Percentiles rank a stretch among this genome's conserved stretches.
Evolutionary conservation across 2,329 filamentous ascomycete genomes (phyloP).

Genomic region (Botryotinia globosa): DNA sequence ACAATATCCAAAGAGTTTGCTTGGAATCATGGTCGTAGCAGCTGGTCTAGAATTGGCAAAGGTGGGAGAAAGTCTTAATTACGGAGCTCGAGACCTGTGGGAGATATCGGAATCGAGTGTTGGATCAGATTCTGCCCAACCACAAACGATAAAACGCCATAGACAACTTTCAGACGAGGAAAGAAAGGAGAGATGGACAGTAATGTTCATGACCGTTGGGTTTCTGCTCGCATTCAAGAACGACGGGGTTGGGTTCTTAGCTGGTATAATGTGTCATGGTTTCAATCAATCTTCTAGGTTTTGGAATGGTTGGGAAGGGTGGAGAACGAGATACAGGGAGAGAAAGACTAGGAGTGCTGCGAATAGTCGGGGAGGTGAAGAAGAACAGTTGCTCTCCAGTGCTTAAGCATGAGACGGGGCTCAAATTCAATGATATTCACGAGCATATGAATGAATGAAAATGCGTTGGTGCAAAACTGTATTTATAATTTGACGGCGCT

Average conservation of each 20-base stretch:
- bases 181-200: conserved; percentile 72
- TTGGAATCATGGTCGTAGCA: conserved; percentile 87
- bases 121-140: conserved; percentile 33
- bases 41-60: conserved; percentile 84
- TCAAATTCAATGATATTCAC: background rate
- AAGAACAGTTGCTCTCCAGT: conserved; percentile 19
- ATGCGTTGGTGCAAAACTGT: background rate
- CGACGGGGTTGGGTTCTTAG: conserved; percentile 81
- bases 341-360: conserved; percentile 18
- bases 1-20: conserved; percentile 70
- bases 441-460: background rate
- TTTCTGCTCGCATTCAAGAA: conserved; percentile 83
- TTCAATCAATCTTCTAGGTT: conserved; percentile 48
- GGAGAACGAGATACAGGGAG: conserved; percentile 16
- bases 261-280: conserved; percentile 76
- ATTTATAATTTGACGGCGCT: background rate
- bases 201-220: conserved; percentile 87
- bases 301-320: conserved; percentile 24
- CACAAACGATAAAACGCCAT: conserved; percentile 42
- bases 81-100: conserved; percentile 63
- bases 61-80: conserved; percentile 80
- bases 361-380: conserved; percentile 20
- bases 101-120: conserved; percentile 46
- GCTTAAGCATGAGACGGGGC: background rate
- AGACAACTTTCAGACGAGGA: conserved; percentile 63